Conservation (phyloP, 192 early-diverging fungal genomes). For the Borealophlyctis nickersoniae region DNA sequence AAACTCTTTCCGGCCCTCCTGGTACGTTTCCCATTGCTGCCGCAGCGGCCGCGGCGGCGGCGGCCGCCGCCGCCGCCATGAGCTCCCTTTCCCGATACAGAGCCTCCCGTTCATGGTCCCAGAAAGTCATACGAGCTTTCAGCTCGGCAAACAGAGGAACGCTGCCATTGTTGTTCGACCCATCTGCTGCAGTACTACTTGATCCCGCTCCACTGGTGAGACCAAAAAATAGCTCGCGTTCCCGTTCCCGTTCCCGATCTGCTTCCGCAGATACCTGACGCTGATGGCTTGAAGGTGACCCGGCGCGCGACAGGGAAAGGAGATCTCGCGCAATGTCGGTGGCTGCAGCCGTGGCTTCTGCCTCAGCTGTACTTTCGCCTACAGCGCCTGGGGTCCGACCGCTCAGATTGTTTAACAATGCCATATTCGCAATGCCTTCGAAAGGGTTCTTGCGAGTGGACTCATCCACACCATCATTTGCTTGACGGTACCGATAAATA, state of each 20-base stretch:
- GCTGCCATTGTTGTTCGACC: neutral
- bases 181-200: neutral
- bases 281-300: conserved; percentile 14
- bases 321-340: conserved; percentile 31
- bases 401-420: too few species aligned
- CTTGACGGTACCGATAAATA: too few species aligned
- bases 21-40: neutral
- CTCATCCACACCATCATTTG: too few species aligned
- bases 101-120: conserved; percentile 29
- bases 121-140: conserved; percentile 28
- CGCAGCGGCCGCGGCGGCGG: neutral
- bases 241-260: too few species aligned
- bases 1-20: neutral
- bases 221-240: neutral
- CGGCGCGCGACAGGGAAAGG: conserved; percentile 23
- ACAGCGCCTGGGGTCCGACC: neutral
- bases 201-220: neutral
- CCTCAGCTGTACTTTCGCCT: neutral
- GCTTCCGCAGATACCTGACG: too few species aligned
- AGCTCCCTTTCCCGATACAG: conserved; percentile 27
- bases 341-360: neutral
- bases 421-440: too few species aligned
- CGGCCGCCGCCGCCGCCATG: neutral
- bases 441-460: too few species aligned
- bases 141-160: conserved; percentile 16